These are phyloP conservation scores for Candida morakotiae DNA, from an alignment of 805 yeast species.

Conservation along the genomic window DNA sequence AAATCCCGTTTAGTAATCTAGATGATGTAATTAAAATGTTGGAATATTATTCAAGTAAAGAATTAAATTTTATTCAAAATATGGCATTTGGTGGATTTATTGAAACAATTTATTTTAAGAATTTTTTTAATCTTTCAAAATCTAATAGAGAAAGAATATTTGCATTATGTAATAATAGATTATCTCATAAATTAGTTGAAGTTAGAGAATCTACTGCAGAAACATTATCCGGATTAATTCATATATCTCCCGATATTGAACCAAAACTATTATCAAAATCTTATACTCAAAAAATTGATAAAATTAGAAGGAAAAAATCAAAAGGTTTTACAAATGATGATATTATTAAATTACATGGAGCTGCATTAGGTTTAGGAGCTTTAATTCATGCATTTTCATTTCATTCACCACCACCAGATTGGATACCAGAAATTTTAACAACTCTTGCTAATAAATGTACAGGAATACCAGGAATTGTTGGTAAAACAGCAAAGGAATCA, in stretches of 20 bases:
- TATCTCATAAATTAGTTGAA: conserved; percentile 64
- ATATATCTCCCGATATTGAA: conserved; percentile 49
- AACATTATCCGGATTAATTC: conserved; percentile 77
- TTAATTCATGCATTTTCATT: conserved; percentile 87
- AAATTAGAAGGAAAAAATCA: conserved; percentile 36
- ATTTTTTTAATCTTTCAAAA: conserved; percentile 50
- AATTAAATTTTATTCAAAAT: conserved; percentile 45
- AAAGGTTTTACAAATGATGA: conserved; percentile 36
- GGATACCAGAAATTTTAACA: conserved; percentile 78
- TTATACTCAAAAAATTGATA: conserved; percentile 27
- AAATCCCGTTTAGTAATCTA: conserved; percentile 27
- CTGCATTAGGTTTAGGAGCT: conserved; percentile 85
- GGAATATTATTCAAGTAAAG: conserved; percentile 26
- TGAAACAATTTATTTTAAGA: conserved; percentile 68
- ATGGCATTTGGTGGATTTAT: conserved; percentile 63
- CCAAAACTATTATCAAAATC: conserved; percentile 28
- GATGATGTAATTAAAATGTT: conserved; percentile 34
- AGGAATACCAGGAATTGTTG: conserved; percentile 72
- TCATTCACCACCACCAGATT: conserved; percentile 81
- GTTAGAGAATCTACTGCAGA: conserved; percentile 71
- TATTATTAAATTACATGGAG: conserved; percentile 64
- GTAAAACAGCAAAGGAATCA: conserved; percentile 76
- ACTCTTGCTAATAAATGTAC: conserved; percentile 67
- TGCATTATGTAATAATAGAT: conserved; percentile 45
- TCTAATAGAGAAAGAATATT: conserved; percentile 49